Conservation (phyloP, 805 yeast species). For the Zygotorulaspora florentina region DNA sequence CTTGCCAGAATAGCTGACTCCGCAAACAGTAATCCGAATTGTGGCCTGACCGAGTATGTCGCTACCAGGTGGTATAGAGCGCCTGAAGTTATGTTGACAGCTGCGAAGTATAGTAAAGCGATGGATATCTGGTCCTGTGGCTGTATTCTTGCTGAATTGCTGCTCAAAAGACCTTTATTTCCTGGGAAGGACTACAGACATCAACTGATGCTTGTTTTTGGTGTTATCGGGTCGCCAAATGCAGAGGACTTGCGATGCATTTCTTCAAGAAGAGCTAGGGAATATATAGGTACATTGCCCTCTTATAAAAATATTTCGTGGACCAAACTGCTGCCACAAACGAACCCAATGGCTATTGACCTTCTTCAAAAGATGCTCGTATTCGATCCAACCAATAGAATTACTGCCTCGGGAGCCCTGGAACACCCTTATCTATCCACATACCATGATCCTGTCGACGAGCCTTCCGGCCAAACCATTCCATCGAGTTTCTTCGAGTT, state of each 20-base stretch:
- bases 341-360: constrained; percentile 66
- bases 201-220: constrained; percentile 80
- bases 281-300: constrained; percentile 79
- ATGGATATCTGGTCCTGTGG: constrained; percentile 98
- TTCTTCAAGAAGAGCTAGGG: constrained; percentile 79
- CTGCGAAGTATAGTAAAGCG: constrained; percentile 89
- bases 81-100: constrained; percentile 94
- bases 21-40: constrained; percentile 29
- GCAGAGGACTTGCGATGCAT: constrained; percentile 72
- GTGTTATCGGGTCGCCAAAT: constrained; percentile 82
- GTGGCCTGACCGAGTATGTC: constrained; percentile 86
- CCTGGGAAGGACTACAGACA: constrained; percentile 94
- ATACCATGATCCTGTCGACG: constrained; percentile 95
- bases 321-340: constrained; percentile 40
- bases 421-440: constrained; percentile 78
- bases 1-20: constrained; percentile 52
- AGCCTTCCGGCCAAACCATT: constrained; percentile 78
- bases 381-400: constrained; percentile 78
- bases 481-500: constrained; percentile 87
- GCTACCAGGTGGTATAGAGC: constrained; percentile 98
- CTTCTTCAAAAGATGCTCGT: constrained; percentile 63
- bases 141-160: constrained; percentile 87
- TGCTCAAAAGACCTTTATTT: constrained; percentile 80
- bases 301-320: constrained; percentile 38
- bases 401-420: constrained; percentile 79